phyloP scores from a whole-genome alignment of 78 protist genomes.

The Creolimax fragrantissima region DNA sequence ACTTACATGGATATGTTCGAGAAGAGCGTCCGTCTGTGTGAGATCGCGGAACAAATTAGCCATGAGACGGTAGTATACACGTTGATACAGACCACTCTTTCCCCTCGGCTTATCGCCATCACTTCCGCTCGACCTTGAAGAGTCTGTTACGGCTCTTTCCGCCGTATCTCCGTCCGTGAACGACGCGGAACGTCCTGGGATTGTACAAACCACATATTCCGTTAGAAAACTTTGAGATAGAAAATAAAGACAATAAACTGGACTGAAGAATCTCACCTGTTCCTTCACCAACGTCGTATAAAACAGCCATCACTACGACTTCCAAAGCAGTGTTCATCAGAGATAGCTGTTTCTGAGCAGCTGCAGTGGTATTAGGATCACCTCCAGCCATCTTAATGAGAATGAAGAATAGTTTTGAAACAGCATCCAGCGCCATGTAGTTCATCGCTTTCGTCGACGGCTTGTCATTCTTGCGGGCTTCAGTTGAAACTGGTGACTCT shows the following conservation, averaged over 20 bases:
- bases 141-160: too few species aligned
- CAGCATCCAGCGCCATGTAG: neutral
- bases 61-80: conserved; percentile 72
- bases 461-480: too few species aligned
- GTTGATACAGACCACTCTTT: conserved; percentile 70
- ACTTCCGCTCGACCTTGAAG: neutral
- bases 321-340: neutral
- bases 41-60: conserved; percentile 56
- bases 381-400: neutral
- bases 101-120: neutral
- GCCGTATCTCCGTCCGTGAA: too few species aligned
- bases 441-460: neutral
- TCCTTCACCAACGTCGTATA: neutral
- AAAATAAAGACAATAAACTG: too few species aligned
- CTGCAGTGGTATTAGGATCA: neutral
- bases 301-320: neutral
- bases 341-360: neutral
- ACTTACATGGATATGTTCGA: conserved; percentile 33
- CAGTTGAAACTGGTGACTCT: too few species aligned
- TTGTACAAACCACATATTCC: too few species aligned
- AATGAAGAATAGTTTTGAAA: neutral
- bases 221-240: too few species aligned
- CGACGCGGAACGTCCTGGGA: too few species aligned
- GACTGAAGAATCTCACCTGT: too few species aligned
- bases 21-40: conserved; percentile 37